Percentiles rank a stretch among this genome's conserved stretches.
phyloP scores from a whole-genome alignment of 495 filamentous ascomycete genomes.

The Lasiosphaeria miniovina region DNA sequence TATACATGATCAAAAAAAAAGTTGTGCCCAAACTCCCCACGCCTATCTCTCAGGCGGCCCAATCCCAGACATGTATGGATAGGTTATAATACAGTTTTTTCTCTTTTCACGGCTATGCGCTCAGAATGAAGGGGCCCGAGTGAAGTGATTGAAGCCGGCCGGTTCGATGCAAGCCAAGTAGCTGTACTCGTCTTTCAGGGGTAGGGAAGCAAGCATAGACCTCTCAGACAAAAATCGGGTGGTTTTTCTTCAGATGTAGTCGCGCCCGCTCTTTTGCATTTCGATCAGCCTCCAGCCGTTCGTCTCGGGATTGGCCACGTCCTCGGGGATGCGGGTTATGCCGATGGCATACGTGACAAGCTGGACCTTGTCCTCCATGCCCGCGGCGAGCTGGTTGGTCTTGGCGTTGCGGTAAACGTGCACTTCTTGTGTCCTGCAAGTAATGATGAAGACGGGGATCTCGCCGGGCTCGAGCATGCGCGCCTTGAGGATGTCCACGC shows the following conservation, averaged over 20 bases:
- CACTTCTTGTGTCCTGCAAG: slow-evolving; percentile 94
- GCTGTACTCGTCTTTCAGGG: not conserved
- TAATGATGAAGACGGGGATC: slow-evolving; percentile 95
- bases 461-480: slow-evolving; percentile 95
- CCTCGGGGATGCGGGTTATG: slow-evolving; percentile 86
- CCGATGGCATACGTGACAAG: slow-evolving; percentile 97
- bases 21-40: slow-evolving; percentile 18
- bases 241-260: slow-evolving; percentile 52
- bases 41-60: slow-evolving; percentile 7
- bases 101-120: slow-evolving; percentile 5
- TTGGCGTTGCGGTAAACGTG: slow-evolving; percentile 94
- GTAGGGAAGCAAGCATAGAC: not conserved
- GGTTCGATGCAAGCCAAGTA: not conserved
- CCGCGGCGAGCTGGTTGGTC: slow-evolving; percentile 83
- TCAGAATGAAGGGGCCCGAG: slow-evolving; percentile 9
- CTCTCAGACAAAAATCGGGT: not conserved
- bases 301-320: slow-evolving; percentile 95
- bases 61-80: slow-evolving; percentile 12
- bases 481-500: slow-evolving; percentile 86
- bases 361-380: slow-evolving; percentile 98
- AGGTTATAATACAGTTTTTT: slow-evolving; percentile 27
- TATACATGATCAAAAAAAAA: slow-evolving; percentile 11
- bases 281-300: slow-evolving; percentile 96
- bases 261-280: slow-evolving; percentile 95
- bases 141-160: slow-evolving; percentile 9